Conservation (phyloP, 768 basidiomycete genomes). For the Sistotremastrum suecicum region DNA sequence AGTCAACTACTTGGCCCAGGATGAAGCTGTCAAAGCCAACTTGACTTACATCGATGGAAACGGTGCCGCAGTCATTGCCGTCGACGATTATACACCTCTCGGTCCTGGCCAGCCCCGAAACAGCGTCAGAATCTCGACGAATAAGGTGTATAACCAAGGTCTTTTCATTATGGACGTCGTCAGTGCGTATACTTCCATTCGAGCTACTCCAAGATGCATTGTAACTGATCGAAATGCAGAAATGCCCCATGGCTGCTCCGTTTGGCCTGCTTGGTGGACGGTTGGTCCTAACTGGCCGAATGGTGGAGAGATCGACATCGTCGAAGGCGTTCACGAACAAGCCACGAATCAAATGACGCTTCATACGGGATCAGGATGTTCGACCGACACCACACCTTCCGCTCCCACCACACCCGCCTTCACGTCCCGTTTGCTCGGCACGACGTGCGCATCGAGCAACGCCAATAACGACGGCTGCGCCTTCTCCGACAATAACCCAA, state of each 20-base stretch:
- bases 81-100: slow-evolving; percentile 41
- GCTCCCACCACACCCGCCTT: slow-evolving; percentile 8
- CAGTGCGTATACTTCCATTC: slow-evolving; percentile 8
- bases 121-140: slow-evolving; percentile 56
- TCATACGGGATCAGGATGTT: slow-evolving; percentile 26
- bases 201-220: not conserved
- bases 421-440: slow-evolving; percentile 16
- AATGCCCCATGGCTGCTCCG: slow-evolving; percentile 59
- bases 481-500: slow-evolving; percentile 17
- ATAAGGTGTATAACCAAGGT: slow-evolving; percentile 48
- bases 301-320: slow-evolving; percentile 28
- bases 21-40: slow-evolving; percentile 32
- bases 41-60: slow-evolving; percentile 51
- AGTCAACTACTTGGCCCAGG: slow-evolving; percentile 42
- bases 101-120: slow-evolving; percentile 37
- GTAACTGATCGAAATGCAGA: not conserved
- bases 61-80: slow-evolving; percentile 43
- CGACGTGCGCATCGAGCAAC: slow-evolving; percentile 17
- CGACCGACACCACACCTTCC: slow-evolving; percentile 14
- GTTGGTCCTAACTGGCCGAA: slow-evolving; percentile 38
- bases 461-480: slow-evolving; percentile 28
- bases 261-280: slow-evolving; percentile 46
- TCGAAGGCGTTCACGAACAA: slow-evolving; percentile 30
- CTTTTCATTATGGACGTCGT: slow-evolving; percentile 63
- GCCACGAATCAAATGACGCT: slow-evolving; percentile 28